These are phyloP conservation scores for Aspergillus nanangensis DNA, from an alignment of 495 filamentous ascomycete species.

Conservation along the genomic window DNA sequence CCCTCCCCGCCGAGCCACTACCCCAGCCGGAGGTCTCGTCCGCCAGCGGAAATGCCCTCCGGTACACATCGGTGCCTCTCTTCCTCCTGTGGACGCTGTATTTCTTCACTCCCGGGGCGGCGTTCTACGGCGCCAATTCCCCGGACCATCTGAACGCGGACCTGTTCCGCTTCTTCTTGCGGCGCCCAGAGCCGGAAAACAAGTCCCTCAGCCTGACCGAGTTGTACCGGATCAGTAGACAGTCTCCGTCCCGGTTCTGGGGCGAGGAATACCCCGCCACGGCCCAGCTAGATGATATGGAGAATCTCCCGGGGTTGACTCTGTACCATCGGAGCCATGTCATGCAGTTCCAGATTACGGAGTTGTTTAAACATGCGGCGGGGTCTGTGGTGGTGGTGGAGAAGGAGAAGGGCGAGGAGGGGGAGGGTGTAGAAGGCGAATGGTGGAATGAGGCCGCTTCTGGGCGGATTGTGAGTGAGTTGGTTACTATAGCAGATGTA, in stretches of 20 bases:
- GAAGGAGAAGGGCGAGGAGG: too few relatives aligned
- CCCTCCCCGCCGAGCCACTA: neutral
- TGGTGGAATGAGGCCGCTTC: too few relatives aligned
- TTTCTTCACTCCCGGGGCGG: conserved; percentile 25
- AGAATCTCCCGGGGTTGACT: conserved; percentile 25
- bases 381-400: too few relatives aligned
- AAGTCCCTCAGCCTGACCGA: conserved; percentile 15
- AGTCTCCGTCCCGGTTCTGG: conserved; percentile 31
- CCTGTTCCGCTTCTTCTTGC: conserved; percentile 25
- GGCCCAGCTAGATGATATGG: conserved; percentile 29
- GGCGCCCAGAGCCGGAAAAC: conserved; percentile 9
- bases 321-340: conserved; percentile 28
- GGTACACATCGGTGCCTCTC: conserved; percentile 23
- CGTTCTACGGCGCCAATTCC: conserved; percentile 19
- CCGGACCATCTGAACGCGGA: conserved; percentile 16
- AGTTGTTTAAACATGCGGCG: conserved; percentile 21
- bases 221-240: conserved; percentile 27
- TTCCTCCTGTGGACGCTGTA: conserved; percentile 33
- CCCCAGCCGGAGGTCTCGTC: too few relatives aligned
- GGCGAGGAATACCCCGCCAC: conserved; percentile 24
- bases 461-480: too few relatives aligned
- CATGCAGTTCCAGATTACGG: conserved; percentile 25
- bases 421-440: too few relatives aligned
- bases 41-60: conserved; percentile 8
- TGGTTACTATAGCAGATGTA: too few relatives aligned